Evolutionary conservation across 257 asterid genomes (phyloP).

Genomic region (Capsicum baccatum): DNA sequence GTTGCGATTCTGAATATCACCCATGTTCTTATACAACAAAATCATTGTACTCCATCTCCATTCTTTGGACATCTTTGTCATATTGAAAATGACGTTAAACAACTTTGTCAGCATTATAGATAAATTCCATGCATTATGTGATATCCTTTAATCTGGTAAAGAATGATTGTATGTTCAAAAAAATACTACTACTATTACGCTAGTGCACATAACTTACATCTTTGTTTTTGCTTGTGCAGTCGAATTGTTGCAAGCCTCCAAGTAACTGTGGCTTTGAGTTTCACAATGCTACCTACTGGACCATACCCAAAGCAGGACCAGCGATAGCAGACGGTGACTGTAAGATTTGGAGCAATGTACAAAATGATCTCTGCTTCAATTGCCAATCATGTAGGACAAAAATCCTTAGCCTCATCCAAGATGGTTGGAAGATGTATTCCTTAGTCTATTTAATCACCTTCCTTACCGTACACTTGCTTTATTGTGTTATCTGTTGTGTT

Average conservation of each 20-base stretch:
- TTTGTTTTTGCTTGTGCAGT: constrained; percentile 35
- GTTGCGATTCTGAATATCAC: too few relatives aligned
- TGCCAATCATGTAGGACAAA: constrained; percentile 55
- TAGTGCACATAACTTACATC: too few relatives aligned
- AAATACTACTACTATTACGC: not conserved
- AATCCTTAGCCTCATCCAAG: constrained; percentile 37
- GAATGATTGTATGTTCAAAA: too few relatives aligned
- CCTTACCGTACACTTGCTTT: constrained; percentile 26
- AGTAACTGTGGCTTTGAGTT: constrained; percentile 47
- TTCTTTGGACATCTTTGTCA: not conserved
- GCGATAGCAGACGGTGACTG: constrained; percentile 45
- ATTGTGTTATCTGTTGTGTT: constrained; percentile 60
- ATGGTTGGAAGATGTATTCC: constrained; percentile 47
- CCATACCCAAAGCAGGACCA: constrained; percentile 40
- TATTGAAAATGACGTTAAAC: too few relatives aligned
- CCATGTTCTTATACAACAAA: too few relatives aligned
- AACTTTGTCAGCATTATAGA: too few relatives aligned
- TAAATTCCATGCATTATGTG: too few relatives aligned
- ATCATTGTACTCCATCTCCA: too few relatives aligned
- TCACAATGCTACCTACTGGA: constrained; percentile 55
- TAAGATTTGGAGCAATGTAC: constrained; percentile 52
- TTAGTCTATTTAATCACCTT: constrained; percentile 36
- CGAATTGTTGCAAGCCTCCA: constrained; percentile 73
- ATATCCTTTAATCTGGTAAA: too few relatives aligned
- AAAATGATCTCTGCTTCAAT: constrained; percentile 48